Evolutionary conservation across 305 asterid genomes (phyloP).

Genomic region (Rubia peregrina): DNA sequence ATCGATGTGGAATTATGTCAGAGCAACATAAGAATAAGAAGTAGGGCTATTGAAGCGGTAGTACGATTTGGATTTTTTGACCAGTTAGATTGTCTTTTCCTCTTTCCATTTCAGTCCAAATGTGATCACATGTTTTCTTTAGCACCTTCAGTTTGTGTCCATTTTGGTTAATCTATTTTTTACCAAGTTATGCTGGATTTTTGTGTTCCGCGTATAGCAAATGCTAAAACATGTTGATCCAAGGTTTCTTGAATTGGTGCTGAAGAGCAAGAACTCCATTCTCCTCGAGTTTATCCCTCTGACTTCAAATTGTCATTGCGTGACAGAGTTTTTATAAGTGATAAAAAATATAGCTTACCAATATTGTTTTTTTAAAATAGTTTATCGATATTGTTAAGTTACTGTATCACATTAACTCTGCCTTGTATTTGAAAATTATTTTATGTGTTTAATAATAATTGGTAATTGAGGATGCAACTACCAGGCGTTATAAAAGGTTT

Average conservation of each 20-base stretch:
- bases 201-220: conserved; percentile 49
- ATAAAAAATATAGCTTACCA: conserved; percentile 53
- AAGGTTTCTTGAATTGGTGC: conserved; percentile 33
- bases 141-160: no score
- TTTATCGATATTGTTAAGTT: neutral
- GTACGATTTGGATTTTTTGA: neutral
- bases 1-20: neutral
- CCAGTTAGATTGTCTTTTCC: neutral
- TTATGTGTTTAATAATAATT: conserved; percentile 16
- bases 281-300: conserved; percentile 65
- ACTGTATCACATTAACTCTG: neutral
- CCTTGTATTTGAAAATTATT: conserved; percentile 17
- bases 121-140: neutral
- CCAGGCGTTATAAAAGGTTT: conserved; percentile 59
- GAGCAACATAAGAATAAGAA: neutral
- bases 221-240: conserved; percentile 68
- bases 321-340: conserved; percentile 80
- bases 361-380: no score
- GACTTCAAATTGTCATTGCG: conserved; percentile 86
- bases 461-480: conserved; percentile 59
- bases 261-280: conserved; percentile 56
- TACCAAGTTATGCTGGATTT: conserved; percentile 13
- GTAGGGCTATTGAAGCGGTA: neutral
- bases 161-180: neutral
- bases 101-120: neutral